Evolutionary conservation across 225 moss, liverwort and hornwort species (phyloP), one percentile per base, ranked within the genome.

Genomic region (Thuidium tamariscinum): DNA sequence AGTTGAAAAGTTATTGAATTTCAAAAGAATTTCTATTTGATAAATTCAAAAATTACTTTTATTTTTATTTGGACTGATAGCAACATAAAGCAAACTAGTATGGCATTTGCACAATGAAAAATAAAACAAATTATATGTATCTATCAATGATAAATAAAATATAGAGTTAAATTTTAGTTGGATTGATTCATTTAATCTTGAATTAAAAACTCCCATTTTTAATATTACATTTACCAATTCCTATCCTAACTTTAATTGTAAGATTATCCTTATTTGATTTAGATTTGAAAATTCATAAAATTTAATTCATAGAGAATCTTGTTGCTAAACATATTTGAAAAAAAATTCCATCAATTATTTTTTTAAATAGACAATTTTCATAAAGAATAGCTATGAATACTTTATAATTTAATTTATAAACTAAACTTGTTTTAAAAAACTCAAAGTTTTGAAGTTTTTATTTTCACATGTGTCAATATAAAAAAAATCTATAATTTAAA

Each of bases 311-410:
- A 7, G 21, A 37, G 3, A 21, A 66, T 21, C 66, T 66, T 12
- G 37, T 21, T 66, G 66, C 13, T 2, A 37, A 37, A 22, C 0
- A 22, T 2, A 67, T 12, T 11, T 3, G 17, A 37, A 36, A 36
- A 37, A 37, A 6, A 44, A 20, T 66, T 67, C 7, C 22, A 13
- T 22, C 21, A 37, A 6, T 37, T 4, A 0, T 66, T 67, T 13
- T 22, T 20, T 19, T 1, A 19, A 64, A 34, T 34, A 18, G 34
- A 5, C 9, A 9, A 16, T 9, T 32, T 16, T 15, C n/a, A n/a
- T 14, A 8, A 13, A 29, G 4, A 7, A 1, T 16, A 64, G 4
- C 4, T 64, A 18, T 0, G 5, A 65, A n/a, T 65, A 65, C 1
- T 19, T 19, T 5, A n/a, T 10, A n/a, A 19, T 32, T 17, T 9